phyloP scores from a whole-genome alignment of 148 eudicot species.

The Chenopodium berlandieri region DNA sequence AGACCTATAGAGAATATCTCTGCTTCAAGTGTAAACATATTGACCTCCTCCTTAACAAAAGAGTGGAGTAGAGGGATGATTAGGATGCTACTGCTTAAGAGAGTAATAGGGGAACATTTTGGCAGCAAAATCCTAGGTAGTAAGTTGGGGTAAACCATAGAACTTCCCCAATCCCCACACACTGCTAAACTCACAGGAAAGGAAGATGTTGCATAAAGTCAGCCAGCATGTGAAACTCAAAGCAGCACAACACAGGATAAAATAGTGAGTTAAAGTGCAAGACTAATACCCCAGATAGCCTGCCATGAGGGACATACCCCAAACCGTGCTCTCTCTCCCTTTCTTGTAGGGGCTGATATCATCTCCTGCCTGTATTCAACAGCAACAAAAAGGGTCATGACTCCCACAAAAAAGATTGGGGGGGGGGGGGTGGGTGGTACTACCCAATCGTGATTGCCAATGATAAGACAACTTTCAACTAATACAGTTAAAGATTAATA shows the following conservation, averaged over 20 bases:
- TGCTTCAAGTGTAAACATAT: not conserved
- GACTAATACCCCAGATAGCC: slow-evolving; percentile 92
- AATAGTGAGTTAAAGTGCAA: slow-evolving; percentile 3
- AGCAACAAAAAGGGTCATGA: not conserved
- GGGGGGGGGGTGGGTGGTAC: not conserved
- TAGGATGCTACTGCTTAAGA: not conserved
- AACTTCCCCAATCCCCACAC: not conserved
- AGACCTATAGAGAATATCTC: not conserved
- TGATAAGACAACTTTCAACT: not conserved
- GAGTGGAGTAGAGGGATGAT: not conserved
- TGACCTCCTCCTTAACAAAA: not conserved
- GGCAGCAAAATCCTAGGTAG: not conserved
- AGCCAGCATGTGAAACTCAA: not conserved
- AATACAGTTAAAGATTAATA: not conserved
- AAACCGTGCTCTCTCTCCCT: slow-evolving; percentile 86
- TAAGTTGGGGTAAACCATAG: not conserved
- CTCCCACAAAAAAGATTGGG: not conserved
- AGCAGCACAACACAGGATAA: not conserved
- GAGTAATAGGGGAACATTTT: not conserved
- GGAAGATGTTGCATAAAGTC: not conserved
- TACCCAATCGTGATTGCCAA: not conserved
- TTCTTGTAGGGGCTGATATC: slow-evolving; percentile 72
- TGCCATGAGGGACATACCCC: slow-evolving; percentile 96
- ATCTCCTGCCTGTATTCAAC: slow-evolving; percentile 59
- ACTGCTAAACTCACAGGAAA: not conserved